A percentile compares a stretch with the other conserved stretches of the same genome.
These are phyloP conservation scores for Misopates orontium DNA, from an alignment of 257 asterid genomes.

Conservation along the genomic window DNA sequence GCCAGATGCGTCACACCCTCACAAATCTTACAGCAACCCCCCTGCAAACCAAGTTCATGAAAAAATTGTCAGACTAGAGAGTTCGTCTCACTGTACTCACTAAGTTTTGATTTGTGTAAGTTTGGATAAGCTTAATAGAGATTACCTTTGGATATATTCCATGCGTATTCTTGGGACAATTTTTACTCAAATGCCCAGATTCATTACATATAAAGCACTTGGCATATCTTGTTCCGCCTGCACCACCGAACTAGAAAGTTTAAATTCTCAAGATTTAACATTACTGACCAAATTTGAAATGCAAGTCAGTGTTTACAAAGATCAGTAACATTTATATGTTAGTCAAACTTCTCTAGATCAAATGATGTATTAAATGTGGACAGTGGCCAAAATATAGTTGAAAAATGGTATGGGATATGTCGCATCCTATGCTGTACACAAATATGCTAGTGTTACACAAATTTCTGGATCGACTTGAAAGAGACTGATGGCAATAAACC, in stretches of 20 bases:
- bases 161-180: slow-evolving; percentile 77
- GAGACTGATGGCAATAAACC: neutral
- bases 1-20: slow-evolving; percentile 92
- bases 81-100: neutral
- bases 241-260: slow-evolving; percentile 31
- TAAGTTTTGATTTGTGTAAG: neutral
- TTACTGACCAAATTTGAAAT: neutral
- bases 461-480: neutral
- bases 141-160: slow-evolving; percentile 93
- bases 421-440: neutral
- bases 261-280: neutral
- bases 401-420: neutral
- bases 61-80: slow-evolving; percentile 1
- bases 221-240: slow-evolving; percentile 94
- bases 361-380: neutral
- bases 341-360: neutral
- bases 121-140: neutral
- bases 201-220: slow-evolving; percentile 90
- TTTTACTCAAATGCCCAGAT: slow-evolving; percentile 90
- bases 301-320: neutral
- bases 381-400: neutral
- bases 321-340: neutral
- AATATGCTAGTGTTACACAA: neutral
- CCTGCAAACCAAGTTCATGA: slow-evolving; percentile 42
- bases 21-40: slow-evolving; percentile 92